Evolutionary conservation across 768 basidiomycete species (phyloP).

Genomic region (Filobasidium wieringae): DNA sequence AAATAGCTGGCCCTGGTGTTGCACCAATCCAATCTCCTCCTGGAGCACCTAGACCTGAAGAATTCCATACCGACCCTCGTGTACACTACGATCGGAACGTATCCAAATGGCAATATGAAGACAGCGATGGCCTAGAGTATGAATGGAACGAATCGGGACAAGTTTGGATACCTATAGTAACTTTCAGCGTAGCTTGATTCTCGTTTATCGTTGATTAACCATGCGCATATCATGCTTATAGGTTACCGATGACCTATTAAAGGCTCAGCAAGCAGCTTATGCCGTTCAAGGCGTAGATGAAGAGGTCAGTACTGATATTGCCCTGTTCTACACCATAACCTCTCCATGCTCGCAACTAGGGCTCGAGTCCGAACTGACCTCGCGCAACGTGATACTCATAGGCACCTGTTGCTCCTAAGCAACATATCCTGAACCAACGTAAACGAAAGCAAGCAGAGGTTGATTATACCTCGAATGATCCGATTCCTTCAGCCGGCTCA

Average conservation of each 20-base stretch:
- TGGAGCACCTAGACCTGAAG: background rate
- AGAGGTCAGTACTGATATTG: constrained; percentile 49
- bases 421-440: constrained; percentile 43
- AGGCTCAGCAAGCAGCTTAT: constrained; percentile 90
- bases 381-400: constrained; percentile 29
- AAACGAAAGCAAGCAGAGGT: constrained; percentile 43
- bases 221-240: background rate
- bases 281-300: constrained; percentile 88
- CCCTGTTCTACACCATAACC: background rate
- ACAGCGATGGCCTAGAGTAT: constrained; percentile 67
- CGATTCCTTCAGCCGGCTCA: constrained; percentile 12
- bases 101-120: constrained; percentile 77
- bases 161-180: constrained; percentile 72
- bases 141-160: constrained; percentile 72
- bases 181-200: no score
- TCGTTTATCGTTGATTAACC: background rate
- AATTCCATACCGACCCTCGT: constrained; percentile 69
- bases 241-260: constrained; percentile 57
- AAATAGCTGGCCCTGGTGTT: background rate
- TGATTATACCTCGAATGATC: constrained; percentile 56
- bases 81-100: constrained; percentile 65
- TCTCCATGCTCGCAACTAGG: no score
- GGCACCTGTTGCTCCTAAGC: constrained; percentile 68
- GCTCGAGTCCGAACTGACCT: background rate
- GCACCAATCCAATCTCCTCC: background rate